Percentiles rank a stretch among this genome's conserved stretches.
phyloP scores from a whole-genome alignment of 2,329 filamentous ascomycete genomes.

The Penicillium brevicompactum region DNA sequence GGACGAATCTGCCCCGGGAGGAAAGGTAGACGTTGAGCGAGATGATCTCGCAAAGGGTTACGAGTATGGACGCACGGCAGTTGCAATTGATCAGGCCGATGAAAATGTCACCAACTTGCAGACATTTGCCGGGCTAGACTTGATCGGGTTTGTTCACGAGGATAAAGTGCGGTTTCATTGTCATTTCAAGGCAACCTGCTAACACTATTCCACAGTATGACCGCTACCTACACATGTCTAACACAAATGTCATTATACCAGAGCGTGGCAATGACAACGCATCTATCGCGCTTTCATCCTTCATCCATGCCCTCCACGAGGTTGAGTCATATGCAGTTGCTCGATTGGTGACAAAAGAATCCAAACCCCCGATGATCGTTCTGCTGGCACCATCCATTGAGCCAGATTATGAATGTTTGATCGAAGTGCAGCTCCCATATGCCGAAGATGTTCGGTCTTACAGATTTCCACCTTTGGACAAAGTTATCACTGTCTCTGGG shows the following conservation, averaged over 20 bases:
- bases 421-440: conserved; percentile 89
- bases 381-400: conserved; percentile 81
- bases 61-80: conserved; percentile 87
- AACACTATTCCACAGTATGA: conserved; percentile 62
- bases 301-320: conserved; percentile 85
- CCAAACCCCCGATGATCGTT: conserved; percentile 74
- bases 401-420: conserved; percentile 76
- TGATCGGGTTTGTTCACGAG: conserved; percentile 81
- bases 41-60: conserved; percentile 92
- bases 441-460: conserved; percentile 90
- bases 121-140: conserved; percentile 71
- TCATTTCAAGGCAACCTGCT: not conserved
- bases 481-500: conserved; percentile 83
- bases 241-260: conserved; percentile 74
- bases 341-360: conserved; percentile 80
- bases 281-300: conserved; percentile 79
- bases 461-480: conserved; percentile 86
- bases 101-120: conserved; percentile 86
- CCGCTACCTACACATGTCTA: conserved; percentile 82
- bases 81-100: conserved; percentile 85
- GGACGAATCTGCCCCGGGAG: conserved; percentile 72
- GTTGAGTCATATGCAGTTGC: conserved; percentile 84
- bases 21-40: conserved; percentile 77
- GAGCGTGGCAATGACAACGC: conserved; percentile 80
- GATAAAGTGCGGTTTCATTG: conserved; percentile 58